phyloP scores from a whole-genome alignment of 306 rosid species.

The Quercus variabilis region DNA sequence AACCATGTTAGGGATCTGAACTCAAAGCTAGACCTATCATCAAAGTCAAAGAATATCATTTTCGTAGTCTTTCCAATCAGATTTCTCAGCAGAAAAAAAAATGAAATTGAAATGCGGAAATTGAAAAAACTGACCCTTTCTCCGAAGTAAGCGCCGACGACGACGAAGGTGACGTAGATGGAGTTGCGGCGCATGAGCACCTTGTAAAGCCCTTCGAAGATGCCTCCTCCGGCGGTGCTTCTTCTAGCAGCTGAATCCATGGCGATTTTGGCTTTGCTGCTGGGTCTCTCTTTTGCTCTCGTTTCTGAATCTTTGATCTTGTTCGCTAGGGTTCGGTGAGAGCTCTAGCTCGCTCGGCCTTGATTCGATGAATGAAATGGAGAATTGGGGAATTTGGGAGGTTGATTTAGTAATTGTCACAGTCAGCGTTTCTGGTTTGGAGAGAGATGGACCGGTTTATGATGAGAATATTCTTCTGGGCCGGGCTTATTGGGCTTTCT shows the following conservation, averaged over 20 bases:
- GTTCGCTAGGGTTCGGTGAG: slow-evolving; percentile 22
- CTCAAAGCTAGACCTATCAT: neutral
- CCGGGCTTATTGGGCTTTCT: slow-evolving; percentile 1
- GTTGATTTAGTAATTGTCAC: neutral
- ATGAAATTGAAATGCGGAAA: neutral
- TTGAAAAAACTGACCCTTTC: slow-evolving; percentile 62
- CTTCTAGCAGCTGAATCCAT: slow-evolving; percentile 66
- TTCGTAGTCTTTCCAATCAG: neutral
- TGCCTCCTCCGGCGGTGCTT: slow-evolving; percentile 52
- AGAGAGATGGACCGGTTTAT: neutral
- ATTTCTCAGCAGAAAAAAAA: neutral
- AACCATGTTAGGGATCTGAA: neutral
- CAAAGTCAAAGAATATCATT: too few species aligned
- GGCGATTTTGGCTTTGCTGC: neutral
- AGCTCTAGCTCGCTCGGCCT: neutral
- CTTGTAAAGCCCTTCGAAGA: slow-evolving; percentile 71
- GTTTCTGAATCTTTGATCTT: slow-evolving; percentile 14
- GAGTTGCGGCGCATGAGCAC: slow-evolving; percentile 95
- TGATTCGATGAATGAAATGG: neutral
- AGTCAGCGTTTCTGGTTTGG: neutral
- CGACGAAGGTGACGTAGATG: slow-evolving; percentile 68
- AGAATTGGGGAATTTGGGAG: neutral
- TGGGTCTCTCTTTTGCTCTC: neutral
- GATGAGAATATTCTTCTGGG: neutral
- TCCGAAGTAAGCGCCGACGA: slow-evolving; percentile 92